Percentiles rank a stretch among this genome's conserved stretches.
phyloP scores from a whole-genome alignment of 2,329 filamentous ascomycete genomes.

The Colletotrichum magnum region DNA sequence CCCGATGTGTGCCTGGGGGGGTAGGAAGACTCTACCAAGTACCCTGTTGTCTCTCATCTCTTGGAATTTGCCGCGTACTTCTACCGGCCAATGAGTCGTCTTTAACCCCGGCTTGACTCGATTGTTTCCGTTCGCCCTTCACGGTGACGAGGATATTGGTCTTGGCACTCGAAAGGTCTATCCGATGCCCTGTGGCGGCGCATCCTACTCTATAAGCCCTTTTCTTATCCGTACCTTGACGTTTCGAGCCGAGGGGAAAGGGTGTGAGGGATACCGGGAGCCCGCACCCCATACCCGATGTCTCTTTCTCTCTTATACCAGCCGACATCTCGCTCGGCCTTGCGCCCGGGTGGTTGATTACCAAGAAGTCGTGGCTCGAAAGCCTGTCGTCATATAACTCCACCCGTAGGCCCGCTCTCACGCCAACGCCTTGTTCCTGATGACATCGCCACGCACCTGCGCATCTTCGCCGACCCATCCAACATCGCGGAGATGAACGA shows the following conservation, averaged over 20 bases:
- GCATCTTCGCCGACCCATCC: slow-evolving; percentile 27
- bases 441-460: slow-evolving; percentile 21
- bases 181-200: neutral
- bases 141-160: neutral
- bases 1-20: neutral
- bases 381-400: slow-evolving; percentile 27
- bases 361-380: neutral
- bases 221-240: neutral
- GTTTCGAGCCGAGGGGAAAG: neutral
- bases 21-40: slow-evolving; percentile 4
- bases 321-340: too few relatives aligned
- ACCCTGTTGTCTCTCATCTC: neutral
- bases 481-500: slow-evolving; percentile 41
- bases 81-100: slow-evolving; percentile 16
- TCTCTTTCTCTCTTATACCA: slow-evolving; percentile 1
- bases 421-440: neutral
- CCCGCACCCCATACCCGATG: neutral
- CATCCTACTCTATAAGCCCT: too few relatives aligned
- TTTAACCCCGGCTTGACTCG: slow-evolving; percentile 24
- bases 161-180: neutral
- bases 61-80: too few relatives aligned
- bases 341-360: too few relatives aligned
- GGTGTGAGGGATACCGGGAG: neutral
- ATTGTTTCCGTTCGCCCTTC: neutral
- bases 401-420: neutral